Conservation (phyloP, 805 yeast genomes). For the Candida lessepsii region DNA sequence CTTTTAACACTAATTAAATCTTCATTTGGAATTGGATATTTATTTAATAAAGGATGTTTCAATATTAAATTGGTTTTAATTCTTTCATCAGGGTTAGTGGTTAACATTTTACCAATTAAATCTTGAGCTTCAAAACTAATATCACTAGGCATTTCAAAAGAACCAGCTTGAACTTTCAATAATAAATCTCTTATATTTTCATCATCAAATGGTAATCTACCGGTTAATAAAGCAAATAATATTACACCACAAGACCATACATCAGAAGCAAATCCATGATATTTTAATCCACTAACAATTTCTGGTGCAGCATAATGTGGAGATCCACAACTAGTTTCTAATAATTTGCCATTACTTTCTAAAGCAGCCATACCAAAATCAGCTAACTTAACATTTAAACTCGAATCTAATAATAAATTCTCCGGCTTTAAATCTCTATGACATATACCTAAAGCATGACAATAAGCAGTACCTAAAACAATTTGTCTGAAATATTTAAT, state of each 20-base stretch:
- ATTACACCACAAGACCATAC: constrained; percentile 90
- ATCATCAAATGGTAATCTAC: constrained; percentile 82
- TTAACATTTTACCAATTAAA: constrained; percentile 61
- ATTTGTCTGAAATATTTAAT: constrained; percentile 76
- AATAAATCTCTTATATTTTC: constrained; percentile 70
- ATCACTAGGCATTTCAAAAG: constrained; percentile 66
- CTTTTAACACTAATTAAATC: constrained; percentile 44
- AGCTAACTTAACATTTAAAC: constrained; percentile 71
- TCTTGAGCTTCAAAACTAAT: constrained; percentile 66
- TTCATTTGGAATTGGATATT: constrained; percentile 49
- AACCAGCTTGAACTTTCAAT: constrained; percentile 74
- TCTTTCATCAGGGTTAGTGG: constrained; percentile 70
- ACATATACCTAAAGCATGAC: constrained; percentile 77
- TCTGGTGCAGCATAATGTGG: constrained; percentile 91
- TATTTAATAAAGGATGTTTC: constrained; percentile 52
- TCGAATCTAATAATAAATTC: constrained; percentile 65
- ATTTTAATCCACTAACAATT: constrained; percentile 72
- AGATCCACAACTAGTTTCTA: constrained; percentile 83
- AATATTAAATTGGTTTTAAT: constrained; percentile 66
- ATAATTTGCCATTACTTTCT: constrained; percentile 64
- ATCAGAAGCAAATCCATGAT: constrained; percentile 83
- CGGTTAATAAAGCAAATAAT: constrained; percentile 73
- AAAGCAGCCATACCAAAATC: constrained; percentile 91
- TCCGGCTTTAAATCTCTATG: constrained; percentile 85
- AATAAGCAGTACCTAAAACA: constrained; percentile 73